A percentile compares a stretch with the other conserved stretches of the same genome.
phyloP scores from a whole-genome alignment of 257 asterid genomes.

The Cynanchum wilfordii region DNA sequence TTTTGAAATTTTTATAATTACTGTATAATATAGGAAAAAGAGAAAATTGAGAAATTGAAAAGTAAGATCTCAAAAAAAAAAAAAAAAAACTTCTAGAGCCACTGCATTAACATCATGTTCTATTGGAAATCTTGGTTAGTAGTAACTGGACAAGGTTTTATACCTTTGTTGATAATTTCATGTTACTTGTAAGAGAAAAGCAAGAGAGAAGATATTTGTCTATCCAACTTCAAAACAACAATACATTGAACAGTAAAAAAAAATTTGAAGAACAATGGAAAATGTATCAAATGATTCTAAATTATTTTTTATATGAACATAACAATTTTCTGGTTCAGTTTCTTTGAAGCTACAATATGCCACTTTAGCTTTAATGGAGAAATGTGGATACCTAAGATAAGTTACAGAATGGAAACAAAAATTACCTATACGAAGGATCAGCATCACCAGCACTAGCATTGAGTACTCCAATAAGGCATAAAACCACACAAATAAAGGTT shows the following conservation, averaged over 20 bases:
- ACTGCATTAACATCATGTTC: background rate
- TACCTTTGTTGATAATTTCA: background rate
- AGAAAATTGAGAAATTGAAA: background rate
- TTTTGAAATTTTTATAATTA: background rate
- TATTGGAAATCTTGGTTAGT: background rate
- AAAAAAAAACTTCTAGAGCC: background rate
- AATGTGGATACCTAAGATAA: background rate
- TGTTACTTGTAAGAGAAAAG: background rate
- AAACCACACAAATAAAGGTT: conserved; percentile 16
- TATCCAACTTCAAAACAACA: background rate
- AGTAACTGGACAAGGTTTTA: background rate
- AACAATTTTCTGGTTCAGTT: background rate
- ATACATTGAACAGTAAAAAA: background rate
- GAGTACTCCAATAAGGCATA: conserved; percentile 22
- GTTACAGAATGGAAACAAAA: background rate
- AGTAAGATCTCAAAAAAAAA: background rate
- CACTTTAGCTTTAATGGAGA: background rate
- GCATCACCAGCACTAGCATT: conserved; percentile 40
- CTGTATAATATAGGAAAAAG: background rate
- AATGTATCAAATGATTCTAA: background rate
- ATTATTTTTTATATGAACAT: background rate
- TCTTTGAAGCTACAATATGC: background rate
- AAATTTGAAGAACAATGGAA: background rate
- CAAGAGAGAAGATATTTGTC: background rate
- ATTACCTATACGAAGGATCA: conserved; percentile 32